These are phyloP conservation scores for Rostrohypoxylon terebratum DNA, from an alignment of 495 filamentous ascomycete genomes.

Conservation along the genomic window DNA sequence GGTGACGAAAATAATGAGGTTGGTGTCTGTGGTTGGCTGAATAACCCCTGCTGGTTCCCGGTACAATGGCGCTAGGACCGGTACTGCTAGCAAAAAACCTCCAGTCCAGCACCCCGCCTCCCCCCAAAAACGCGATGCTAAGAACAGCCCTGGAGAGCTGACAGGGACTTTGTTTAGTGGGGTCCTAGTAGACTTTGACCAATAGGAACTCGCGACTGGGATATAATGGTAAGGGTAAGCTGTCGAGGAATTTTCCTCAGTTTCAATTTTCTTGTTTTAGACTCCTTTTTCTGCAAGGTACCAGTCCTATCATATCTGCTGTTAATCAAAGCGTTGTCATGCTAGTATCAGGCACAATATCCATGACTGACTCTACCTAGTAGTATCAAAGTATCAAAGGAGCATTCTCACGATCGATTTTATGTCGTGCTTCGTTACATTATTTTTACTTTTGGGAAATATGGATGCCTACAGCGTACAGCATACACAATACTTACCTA, in stretches of 20 bases:
- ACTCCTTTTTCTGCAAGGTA: conserved; percentile 19
- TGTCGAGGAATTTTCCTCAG: conserved; percentile 1
- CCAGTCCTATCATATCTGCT: conserved; percentile 10
- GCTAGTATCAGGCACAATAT: background rate
- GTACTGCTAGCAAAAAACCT: conserved; percentile 4
- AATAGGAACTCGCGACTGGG: conserved; percentile 24
- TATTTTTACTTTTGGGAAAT: conserved; percentile 17
- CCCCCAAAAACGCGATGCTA: conserved; percentile 26
- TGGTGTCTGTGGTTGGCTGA: conserved; percentile 42
- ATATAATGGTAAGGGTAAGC: conserved; percentile 23
- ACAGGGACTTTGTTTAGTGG: conserved; percentile 49
- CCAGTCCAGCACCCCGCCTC: conserved; percentile 40
- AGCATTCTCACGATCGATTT: background rate
- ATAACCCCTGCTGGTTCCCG: conserved; percentile 14
- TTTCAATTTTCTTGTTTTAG: conserved; percentile 13
- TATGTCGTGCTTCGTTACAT: background rate
- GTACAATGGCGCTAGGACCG: conserved; percentile 15
- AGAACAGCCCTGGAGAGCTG: conserved; percentile 12
- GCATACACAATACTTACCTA: no score
- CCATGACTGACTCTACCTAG: background rate
- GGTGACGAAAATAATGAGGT: conserved; percentile 48
- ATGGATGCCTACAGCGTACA: conserved; percentile 22
- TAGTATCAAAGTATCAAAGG: no score
- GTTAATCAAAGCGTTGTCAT: conserved; percentile 13
- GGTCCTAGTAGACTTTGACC: conserved; percentile 32